These are phyloP conservation scores for Canavalia gladiata DNA, from an alignment of 306 rosid species.

Conservation along the genomic window DNA sequence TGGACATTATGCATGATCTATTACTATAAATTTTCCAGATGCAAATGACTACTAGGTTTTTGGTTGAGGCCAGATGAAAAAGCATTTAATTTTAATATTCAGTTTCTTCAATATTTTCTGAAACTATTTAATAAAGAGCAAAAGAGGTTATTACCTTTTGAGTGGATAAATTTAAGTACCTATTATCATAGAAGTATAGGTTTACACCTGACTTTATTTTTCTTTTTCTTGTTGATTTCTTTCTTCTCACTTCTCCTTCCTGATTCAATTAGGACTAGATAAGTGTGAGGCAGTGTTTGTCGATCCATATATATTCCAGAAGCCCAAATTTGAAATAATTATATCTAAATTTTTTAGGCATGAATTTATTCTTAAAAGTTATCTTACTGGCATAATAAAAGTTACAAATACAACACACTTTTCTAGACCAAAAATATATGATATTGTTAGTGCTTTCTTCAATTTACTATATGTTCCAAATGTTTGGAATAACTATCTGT, in stretches of 20 bases:
- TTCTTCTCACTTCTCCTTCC: conserved; percentile 17
- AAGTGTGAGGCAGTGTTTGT: conserved; percentile 17
- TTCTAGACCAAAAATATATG: neutral
- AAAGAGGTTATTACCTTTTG: conserved; percentile 2
- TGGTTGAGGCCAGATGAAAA: conserved; percentile 17
- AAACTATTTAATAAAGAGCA: conserved; percentile 18
- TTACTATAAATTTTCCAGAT: conserved; percentile 11
- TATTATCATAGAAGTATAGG: conserved; percentile 2
- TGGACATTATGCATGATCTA: conserved; percentile 30
- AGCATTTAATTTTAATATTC: neutral
- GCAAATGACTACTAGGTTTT: conserved; percentile 25
- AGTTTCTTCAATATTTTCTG: conserved; percentile 10
- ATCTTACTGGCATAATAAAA: conserved; percentile 3
- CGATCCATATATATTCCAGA: conserved; percentile 13
- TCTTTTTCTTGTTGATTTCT: conserved; percentile 15
- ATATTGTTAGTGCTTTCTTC: conserved; percentile 2
- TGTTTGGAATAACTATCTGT: conserved; percentile 26
- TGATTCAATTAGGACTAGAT: neutral
- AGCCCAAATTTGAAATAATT: neutral
- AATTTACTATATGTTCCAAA: conserved; percentile 31
- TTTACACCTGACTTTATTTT: conserved; percentile 7
- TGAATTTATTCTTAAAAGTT: conserved; percentile 11
- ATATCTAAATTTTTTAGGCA: neutral
- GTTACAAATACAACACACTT: neutral
- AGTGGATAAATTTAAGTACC: conserved; percentile 24